These are phyloP conservation scores for Xylaria sp. DNA, from an alignment of 2,329 filamentous ascomycete species.

Conservation along the genomic window DNA sequence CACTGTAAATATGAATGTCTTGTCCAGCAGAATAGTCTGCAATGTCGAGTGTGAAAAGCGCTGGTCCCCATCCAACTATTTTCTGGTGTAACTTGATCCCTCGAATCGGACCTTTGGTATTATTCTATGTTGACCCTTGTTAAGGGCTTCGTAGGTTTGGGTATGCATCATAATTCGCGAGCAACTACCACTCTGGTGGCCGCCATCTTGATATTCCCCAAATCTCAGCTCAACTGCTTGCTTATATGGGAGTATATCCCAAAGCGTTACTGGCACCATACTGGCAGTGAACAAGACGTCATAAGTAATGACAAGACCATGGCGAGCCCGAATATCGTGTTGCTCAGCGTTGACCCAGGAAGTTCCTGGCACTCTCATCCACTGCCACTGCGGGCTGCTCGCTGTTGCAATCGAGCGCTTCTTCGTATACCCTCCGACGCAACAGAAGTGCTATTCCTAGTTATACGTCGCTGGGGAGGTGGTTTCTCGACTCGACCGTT, in stretches of 20 bases:
- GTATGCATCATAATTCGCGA: not conserved
- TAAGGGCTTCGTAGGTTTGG: not conserved
- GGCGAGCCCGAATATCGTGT: not conserved
- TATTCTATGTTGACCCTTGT: not conserved
- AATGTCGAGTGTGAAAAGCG: not conserved
- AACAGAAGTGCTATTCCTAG: not conserved
- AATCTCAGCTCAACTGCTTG: not conserved
- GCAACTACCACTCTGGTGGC: not conserved
- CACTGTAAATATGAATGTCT: not conserved
- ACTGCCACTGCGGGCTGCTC: not conserved
- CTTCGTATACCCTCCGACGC: not conserved
- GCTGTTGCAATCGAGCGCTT: conserved; percentile 26
- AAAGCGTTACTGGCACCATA: not conserved
- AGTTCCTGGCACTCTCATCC: conserved; percentile 54
- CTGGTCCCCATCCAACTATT: too few relatives aligned
- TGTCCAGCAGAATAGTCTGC: not conserved
- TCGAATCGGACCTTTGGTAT: not conserved
- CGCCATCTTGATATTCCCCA: not conserved
- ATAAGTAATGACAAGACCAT: not conserved
- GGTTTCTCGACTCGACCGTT: conserved; percentile 20
- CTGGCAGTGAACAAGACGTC: not conserved
- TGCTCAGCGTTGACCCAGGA: not conserved
- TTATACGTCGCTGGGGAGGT: not conserved
- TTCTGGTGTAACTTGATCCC: not conserved
- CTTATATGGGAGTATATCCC: not conserved